Evolutionary conservation across 1,284 basidiomycete species (phyloP).

Genomic region (Testicularia cyperi): DNA sequence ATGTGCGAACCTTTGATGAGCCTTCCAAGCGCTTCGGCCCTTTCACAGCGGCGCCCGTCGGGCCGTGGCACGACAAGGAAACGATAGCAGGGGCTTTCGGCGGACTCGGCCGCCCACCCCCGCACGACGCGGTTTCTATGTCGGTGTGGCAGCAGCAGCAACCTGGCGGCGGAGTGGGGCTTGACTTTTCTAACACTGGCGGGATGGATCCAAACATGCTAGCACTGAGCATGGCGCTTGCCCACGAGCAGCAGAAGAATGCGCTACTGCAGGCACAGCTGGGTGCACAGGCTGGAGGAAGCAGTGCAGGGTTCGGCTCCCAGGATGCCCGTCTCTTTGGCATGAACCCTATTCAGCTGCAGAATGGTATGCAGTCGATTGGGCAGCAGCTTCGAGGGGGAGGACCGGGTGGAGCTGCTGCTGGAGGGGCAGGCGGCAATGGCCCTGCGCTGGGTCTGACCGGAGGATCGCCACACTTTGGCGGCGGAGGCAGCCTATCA

Average conservation of each 20-base stretch:
- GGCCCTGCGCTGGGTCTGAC: too few species aligned
- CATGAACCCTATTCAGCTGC: constrained; percentile 26
- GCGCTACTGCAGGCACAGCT: constrained; percentile 38
- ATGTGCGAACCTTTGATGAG: constrained; percentile 9
- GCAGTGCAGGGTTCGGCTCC: constrained; percentile 1
- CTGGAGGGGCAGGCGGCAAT: too few species aligned
- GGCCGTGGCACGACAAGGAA: constrained; percentile 31
- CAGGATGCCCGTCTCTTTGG: constrained; percentile 28
- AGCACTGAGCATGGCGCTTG: constrained; percentile 44
- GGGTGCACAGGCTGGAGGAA: constrained; percentile 9
- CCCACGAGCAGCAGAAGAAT: constrained; percentile 45
- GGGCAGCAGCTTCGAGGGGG: constrained; percentile 29
- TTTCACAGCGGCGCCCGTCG: constrained; percentile 27
- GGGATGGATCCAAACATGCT: constrained; percentile 30
- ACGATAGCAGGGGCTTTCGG: constrained; percentile 11
- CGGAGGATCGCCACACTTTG: constrained; percentile 8
- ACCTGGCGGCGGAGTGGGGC: background rate
- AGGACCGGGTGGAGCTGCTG: too few species aligned
- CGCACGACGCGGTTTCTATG: background rate
- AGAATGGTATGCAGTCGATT: constrained; percentile 17
- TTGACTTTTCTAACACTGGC: background rate
- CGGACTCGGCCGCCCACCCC: background rate
- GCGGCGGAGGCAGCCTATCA: constrained; percentile 8
- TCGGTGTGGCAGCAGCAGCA: background rate
- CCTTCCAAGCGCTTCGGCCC: constrained; percentile 19